phyloP scores from a whole-genome alignment of 352 stramenopile genomes.

The Globisporangium paroecandrum region DNA sequence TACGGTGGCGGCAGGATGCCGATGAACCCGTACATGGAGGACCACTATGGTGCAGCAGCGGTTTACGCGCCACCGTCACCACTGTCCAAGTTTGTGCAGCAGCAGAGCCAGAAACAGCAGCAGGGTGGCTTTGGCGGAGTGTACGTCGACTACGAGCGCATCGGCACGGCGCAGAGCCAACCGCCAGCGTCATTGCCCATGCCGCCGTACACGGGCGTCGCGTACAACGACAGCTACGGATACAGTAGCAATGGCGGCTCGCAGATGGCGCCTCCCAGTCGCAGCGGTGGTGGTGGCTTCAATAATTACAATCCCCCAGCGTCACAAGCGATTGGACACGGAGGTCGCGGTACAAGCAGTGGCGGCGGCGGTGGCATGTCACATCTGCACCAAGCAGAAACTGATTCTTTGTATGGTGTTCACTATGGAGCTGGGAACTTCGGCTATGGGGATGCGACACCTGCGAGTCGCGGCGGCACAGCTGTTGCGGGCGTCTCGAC shows the following conservation, averaged over 20 bases:
- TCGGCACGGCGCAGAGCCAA: conserved; percentile 19
- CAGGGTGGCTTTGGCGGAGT: neutral
- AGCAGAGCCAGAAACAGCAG: conserved; percentile 33
- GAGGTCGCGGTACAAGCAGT: neutral
- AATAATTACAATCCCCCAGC: neutral
- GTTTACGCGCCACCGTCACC: conserved; percentile 41
- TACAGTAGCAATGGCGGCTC: neutral
- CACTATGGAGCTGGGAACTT: neutral
- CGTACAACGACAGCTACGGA: neutral
- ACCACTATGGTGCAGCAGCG: conserved; percentile 6
- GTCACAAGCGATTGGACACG: neutral
- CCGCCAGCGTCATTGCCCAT: neutral
- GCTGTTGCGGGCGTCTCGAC: conserved; percentile 2
- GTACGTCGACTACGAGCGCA: conserved; percentile 20
- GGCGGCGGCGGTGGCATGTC: conserved; percentile 3
- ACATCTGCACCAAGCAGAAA: conserved; percentile 9
- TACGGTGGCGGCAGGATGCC: conserved; percentile 11
- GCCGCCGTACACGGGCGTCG: neutral
- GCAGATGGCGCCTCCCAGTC: conserved; percentile 6
- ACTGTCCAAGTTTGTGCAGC: conserved; percentile 70
- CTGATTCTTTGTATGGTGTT: neutral
- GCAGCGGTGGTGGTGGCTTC: conserved; percentile 4
- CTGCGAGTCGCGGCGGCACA: conserved; percentile 12
- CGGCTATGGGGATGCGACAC: conserved; percentile 13
- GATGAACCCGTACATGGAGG: conserved; percentile 15